These are phyloP conservation scores for Ceriops tagal DNA, from an alignment of 345 rosid genomes.

Conservation along the genomic window DNA sequence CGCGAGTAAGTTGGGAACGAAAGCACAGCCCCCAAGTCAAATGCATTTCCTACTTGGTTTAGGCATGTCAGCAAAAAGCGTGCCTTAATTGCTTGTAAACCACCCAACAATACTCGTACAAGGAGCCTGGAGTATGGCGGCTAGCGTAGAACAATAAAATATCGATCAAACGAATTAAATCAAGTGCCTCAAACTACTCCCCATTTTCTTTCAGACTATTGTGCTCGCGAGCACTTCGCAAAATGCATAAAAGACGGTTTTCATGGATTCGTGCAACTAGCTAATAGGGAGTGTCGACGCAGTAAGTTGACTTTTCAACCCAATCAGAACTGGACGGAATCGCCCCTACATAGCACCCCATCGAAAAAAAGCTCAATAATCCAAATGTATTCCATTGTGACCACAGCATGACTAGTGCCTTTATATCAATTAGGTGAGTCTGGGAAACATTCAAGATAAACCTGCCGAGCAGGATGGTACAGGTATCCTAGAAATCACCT, in stretches of 20 bases:
- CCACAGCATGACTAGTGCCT: background rate
- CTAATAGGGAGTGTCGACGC: too few relatives aligned
- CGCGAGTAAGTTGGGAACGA: too few relatives aligned
- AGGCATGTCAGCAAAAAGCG: too few relatives aligned
- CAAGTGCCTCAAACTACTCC: too few relatives aligned
- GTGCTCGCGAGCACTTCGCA: background rate
- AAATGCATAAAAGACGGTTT: background rate
- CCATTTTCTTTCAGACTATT: conserved; percentile 6
- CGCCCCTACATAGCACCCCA: background rate
- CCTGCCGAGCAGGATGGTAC: conserved; percentile 6
- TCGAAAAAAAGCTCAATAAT: background rate
- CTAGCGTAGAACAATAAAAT: too few relatives aligned
- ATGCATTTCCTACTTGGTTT: too few relatives aligned
- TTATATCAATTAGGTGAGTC: background rate
- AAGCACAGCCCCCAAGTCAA: too few relatives aligned
- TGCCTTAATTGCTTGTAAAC: too few relatives aligned
- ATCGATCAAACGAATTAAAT: too few relatives aligned
- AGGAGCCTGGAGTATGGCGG: too few relatives aligned
- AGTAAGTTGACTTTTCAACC: too few relatives aligned
- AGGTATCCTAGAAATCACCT: conserved; percentile 41
- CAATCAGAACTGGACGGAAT: background rate
- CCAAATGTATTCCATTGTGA: conserved; percentile 13
- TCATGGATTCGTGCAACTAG: background rate
- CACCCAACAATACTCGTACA: too few relatives aligned
- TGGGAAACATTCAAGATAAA: background rate